Evolutionary conservation across 73 alveolate genomes (phyloP).

Genomic region (Paraurostyla sp.): DNA sequence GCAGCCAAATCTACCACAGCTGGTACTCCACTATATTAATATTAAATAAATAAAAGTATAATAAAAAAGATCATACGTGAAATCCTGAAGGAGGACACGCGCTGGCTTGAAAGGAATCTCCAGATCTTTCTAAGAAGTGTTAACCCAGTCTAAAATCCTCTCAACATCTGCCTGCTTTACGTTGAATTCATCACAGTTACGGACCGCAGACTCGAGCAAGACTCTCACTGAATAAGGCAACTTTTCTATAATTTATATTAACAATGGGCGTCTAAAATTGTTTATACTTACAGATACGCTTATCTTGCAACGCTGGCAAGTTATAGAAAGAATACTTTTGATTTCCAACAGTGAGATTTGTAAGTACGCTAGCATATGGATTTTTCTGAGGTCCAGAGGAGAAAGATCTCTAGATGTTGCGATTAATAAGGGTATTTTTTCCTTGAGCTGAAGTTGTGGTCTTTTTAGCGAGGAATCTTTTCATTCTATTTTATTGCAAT

Average conservation of each 20-base stretch:
- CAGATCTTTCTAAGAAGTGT: conserved; percentile 60
- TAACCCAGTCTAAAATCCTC: conserved; percentile 88
- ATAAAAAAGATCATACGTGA: conserved; percentile 70
- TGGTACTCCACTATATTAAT: conserved; percentile 86
- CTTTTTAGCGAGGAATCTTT: conserved; percentile 59
- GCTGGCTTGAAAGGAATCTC: conserved; percentile 96
- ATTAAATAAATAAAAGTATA: neutral
- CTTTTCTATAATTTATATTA: neutral
- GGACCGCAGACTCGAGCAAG: conserved; percentile 87
- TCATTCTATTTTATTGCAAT: conserved; percentile 43
- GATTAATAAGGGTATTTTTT: neutral
- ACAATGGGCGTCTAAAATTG: too few relatives aligned
- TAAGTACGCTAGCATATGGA: conserved; percentile 42
- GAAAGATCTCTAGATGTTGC: neutral
- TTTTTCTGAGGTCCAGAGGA: conserved; percentile 37
- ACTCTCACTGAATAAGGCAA: conserved; percentile 87
- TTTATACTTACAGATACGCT: conserved; percentile 60
- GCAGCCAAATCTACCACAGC: conserved; percentile 96
- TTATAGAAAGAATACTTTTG: conserved; percentile 58
- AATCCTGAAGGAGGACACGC: conserved; percentile 90
- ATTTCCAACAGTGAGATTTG: conserved; percentile 56
- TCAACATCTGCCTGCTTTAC: conserved; percentile 85
- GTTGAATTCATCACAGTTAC: conserved; percentile 91
- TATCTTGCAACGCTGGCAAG: conserved; percentile 63
- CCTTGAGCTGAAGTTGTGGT: neutral